Conservation (phyloP, 345 rosid genomes). For the Psidium friedrichsthalianum region DNA sequence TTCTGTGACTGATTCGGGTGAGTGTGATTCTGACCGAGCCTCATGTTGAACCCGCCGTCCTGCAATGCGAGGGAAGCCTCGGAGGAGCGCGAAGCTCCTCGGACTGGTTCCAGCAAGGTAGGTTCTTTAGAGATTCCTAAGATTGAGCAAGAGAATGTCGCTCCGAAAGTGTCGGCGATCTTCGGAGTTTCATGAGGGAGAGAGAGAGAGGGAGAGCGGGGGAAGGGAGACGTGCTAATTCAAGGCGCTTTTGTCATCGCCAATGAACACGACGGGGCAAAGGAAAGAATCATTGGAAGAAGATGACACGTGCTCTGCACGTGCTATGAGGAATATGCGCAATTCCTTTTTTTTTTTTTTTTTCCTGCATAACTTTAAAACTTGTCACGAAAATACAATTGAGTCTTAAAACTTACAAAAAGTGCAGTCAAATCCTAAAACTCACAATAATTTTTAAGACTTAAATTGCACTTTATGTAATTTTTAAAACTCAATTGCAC, state of each 20-base stretch:
- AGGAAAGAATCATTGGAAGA: background rate
- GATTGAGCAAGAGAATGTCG: background rate
- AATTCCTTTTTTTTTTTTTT: too few species aligned
- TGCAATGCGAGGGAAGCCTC: background rate
- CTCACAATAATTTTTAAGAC: too few species aligned
- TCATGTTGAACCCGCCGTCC: background rate
- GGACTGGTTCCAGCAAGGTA: background rate
- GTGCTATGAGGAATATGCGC: background rate
- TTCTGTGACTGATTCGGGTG: conserved; percentile 25
- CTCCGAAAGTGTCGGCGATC: background rate
- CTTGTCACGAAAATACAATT: too few species aligned
- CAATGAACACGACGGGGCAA: background rate
- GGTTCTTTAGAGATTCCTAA: background rate
- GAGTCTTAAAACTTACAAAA: too few species aligned
- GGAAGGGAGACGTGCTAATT: background rate
- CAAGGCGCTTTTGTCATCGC: background rate
- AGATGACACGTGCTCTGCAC: background rate
- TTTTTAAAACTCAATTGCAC: too few species aligned
- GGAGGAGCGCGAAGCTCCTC: background rate
- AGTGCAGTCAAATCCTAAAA: too few species aligned
- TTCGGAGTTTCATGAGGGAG: background rate
- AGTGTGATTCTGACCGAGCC: background rate
- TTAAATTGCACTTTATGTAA: too few species aligned
- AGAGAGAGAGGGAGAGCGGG: background rate
- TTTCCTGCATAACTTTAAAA: too few species aligned